Conservation (phyloP, 495 filamentous ascomycete species). For the Aspergillus asperescens region DNA sequence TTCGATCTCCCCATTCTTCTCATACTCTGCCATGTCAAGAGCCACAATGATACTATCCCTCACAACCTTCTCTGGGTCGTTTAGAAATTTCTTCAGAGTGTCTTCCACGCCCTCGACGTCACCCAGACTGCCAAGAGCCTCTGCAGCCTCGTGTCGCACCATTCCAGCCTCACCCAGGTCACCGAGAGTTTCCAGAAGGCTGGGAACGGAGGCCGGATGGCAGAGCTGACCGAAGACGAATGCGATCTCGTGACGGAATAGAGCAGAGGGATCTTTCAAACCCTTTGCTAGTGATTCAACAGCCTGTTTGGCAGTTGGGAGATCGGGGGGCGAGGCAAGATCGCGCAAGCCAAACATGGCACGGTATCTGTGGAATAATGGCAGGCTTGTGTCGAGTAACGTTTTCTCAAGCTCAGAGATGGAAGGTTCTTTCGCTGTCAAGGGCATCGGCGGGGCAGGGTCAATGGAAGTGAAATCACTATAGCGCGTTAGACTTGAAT, state of each 20-base stretch:
- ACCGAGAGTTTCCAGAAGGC: slow-evolving; percentile 70
- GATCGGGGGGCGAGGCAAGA: slow-evolving; percentile 83
- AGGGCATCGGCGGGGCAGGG: slow-evolving; percentile 81
- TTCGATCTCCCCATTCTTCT: slow-evolving; percentile 81
- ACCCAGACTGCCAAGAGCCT: slow-evolving; percentile 93
- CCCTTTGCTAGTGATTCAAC: slow-evolving; percentile 82
- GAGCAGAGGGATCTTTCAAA: slow-evolving; percentile 76
- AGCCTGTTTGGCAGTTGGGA: slow-evolving; percentile 78
- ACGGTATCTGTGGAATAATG: slow-evolving; percentile 88
- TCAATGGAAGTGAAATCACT: slow-evolving; percentile 96
- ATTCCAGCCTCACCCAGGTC: slow-evolving; percentile 80
- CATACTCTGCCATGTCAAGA: slow-evolving; percentile 95
- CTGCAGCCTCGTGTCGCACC: slow-evolving; percentile 96
- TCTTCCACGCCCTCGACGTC: slow-evolving; percentile 91
- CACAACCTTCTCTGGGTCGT: slow-evolving; percentile 89
- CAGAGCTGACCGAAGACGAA: slow-evolving; percentile 97
- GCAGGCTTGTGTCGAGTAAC: slow-evolving; percentile 69
- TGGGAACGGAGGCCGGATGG: slow-evolving; percentile 92
- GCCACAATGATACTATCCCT: slow-evolving; percentile 92
- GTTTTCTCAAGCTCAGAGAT: slow-evolving; percentile 70
- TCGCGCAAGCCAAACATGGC: slow-evolving; percentile 97
- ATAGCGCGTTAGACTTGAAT: slow-evolving; percentile 8
- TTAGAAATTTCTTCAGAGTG: slow-evolving; percentile 72
- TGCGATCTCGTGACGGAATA: slow-evolving; percentile 97
- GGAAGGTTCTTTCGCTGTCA: slow-evolving; percentile 48